Evolutionary conservation across 1,284 basidiomycete species (phyloP).

Genomic region (Apiotrichum laibachii): DNA sequence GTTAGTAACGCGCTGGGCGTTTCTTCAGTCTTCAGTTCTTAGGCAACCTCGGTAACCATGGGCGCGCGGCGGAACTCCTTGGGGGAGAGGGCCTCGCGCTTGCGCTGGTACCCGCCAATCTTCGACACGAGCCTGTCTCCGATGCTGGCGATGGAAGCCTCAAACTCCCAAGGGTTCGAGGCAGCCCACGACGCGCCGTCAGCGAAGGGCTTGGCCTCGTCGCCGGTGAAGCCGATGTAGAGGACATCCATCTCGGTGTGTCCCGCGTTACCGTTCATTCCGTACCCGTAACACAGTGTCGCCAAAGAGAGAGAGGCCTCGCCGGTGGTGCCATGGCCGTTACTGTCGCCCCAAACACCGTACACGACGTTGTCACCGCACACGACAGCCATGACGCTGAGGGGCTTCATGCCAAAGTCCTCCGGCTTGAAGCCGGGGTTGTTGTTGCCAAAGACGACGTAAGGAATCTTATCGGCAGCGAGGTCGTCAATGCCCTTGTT

Average conservation of each 20-base stretch:
- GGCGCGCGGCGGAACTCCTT: no score
- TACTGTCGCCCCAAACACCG: slow-evolving; percentile 4
- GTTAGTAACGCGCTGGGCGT: no score
- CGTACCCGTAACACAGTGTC: not conserved
- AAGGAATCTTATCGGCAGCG: not conserved
- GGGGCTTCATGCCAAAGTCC: not conserved
- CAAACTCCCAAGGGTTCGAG: not conserved
- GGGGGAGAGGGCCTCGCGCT: no score
- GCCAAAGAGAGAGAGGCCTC: slow-evolving; percentile 5
- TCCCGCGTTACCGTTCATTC: slow-evolving; percentile 1
- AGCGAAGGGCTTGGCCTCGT: not conserved
- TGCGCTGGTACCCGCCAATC: not conserved
- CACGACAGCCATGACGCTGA: not conserved
- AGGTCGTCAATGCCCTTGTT: not conserved
- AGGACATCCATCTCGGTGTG: slow-evolving; percentile 1
- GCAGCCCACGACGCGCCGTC: not conserved
- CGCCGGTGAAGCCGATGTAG: slow-evolving; percentile 2
- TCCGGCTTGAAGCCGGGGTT: not conserved
- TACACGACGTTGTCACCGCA: slow-evolving; percentile 5
- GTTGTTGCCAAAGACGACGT: not conserved
- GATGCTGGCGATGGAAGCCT: not conserved
- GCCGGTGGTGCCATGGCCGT: not conserved
- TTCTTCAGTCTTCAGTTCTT: no score
- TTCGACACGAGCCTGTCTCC: not conserved
- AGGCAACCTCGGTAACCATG: no score